Percentiles rank a stretch among this genome's conserved stretches.
Conservation (phyloP, 202 grass and related monocot genomes). For the Setaria viridis region DNA sequence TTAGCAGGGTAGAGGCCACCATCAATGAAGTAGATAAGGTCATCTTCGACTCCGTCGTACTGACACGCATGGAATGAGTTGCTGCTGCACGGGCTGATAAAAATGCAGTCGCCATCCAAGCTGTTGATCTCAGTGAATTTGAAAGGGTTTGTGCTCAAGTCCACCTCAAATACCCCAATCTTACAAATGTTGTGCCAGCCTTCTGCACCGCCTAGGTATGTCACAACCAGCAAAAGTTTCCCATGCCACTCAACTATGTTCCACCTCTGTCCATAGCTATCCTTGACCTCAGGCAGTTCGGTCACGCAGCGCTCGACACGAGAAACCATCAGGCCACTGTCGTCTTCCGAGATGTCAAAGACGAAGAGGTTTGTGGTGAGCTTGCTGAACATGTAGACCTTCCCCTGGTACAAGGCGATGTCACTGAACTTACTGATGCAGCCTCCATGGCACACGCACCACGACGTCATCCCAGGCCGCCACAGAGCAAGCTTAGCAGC, state of each 20-base stretch:
- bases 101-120: constrained; percentile 53
- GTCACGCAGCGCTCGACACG: constrained; percentile 19
- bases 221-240: constrained; percentile 40
- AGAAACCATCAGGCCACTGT: constrained; percentile 42
- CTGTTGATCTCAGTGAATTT: constrained; percentile 33
- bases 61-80: constrained; percentile 18
- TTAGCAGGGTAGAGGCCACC: constrained; percentile 28
- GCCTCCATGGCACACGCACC: constrained; percentile 50
- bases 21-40: constrained; percentile 49
- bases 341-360: constrained; percentile 25
- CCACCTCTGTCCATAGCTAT: constrained; percentile 34
- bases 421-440: constrained; percentile 56
- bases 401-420: constrained; percentile 45
- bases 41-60: constrained; percentile 35
- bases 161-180: constrained; percentile 39
- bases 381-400: constrained; percentile 46
- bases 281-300: constrained; percentile 19
- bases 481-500: constrained; percentile 47
- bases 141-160: constrained; percentile 30
- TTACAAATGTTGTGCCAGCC: constrained; percentile 37
- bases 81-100: constrained; percentile 52
- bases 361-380: constrained; percentile 41
- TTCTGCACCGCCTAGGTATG: constrained; percentile 16
- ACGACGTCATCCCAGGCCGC: constrained; percentile 45
- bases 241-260: constrained; percentile 49